Evolutionary conservation across 371 early-diverging fungal genomes (phyloP).

Genomic region (Blakeslea trispora): DNA sequence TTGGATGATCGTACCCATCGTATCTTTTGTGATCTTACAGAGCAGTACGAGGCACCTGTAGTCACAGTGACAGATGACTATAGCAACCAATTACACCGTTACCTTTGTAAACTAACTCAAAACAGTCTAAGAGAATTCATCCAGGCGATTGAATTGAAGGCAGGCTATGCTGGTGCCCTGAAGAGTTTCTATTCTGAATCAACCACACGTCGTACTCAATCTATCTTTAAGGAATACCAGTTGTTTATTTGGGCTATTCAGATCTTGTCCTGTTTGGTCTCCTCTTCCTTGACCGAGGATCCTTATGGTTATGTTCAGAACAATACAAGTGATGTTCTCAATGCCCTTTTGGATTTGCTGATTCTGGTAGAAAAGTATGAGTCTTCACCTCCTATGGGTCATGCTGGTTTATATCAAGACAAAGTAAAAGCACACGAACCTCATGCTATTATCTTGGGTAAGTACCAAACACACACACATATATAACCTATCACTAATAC

Average conservation of each 20-base stretch:
- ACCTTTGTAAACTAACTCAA: not conserved
- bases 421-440: constrained; percentile 24
- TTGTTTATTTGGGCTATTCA: constrained; percentile 51
- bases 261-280: constrained; percentile 49
- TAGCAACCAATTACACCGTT: not conserved
- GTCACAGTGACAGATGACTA: not conserved
- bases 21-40: not conserved
- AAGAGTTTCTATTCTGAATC: constrained; percentile 28
- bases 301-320: constrained; percentile 57
- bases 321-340: constrained; percentile 50
- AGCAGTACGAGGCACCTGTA: not conserved
- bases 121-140: constrained; percentile 7
- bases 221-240: constrained; percentile 45
- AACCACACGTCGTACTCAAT: constrained; percentile 32
- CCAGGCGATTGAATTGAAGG: constrained; percentile 11
- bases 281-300: constrained; percentile 56
- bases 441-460: constrained; percentile 33
- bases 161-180: constrained; percentile 1
- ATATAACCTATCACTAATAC: not conserved
- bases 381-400: constrained; percentile 36
- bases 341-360: constrained; percentile 46
- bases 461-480: not conserved
- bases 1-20: constrained; percentile 29
- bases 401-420: constrained; percentile 21
- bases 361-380: constrained; percentile 37